These are phyloP conservation scores for Hymenoscyphus repandus DNA, from an alignment of 2,329 filamentous ascomycete genomes.

Conservation along the genomic window DNA sequence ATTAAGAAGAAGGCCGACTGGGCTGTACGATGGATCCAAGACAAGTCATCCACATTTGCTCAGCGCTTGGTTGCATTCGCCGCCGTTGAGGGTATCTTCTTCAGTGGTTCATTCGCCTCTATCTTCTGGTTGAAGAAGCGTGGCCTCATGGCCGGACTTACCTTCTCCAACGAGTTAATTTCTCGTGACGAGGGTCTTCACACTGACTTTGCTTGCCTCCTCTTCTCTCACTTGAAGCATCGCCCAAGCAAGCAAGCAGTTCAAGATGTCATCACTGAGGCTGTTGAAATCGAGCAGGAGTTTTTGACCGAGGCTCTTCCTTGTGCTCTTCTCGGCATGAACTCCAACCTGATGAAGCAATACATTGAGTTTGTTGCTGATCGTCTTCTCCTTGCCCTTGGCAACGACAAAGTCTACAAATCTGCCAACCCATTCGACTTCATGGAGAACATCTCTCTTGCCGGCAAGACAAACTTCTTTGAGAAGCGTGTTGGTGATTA, in stretches of 20 bases:
- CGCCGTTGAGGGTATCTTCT: slow-evolving; percentile 99
- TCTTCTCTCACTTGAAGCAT: slow-evolving; percentile 96
- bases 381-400: slow-evolving; percentile 84
- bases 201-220: slow-evolving; percentile 96
- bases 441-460: slow-evolving; percentile 99
- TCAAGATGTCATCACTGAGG: slow-evolving; percentile 85
- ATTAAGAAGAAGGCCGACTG: slow-evolving; percentile 99
- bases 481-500: slow-evolving; percentile 99
- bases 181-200: slow-evolving; percentile 98
- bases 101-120: slow-evolving; percentile 95
- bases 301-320: slow-evolving; percentile 96
- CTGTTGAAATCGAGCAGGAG: slow-evolving; percentile 92
- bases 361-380: slow-evolving; percentile 99
- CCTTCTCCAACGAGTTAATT: slow-evolving; percentile 99
- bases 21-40: slow-evolving; percentile 91
- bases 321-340: slow-evolving; percentile 93
- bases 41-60: slow-evolving; percentile 90
- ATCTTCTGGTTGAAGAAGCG: slow-evolving; percentile 99
- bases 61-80: slow-evolving; percentile 95
- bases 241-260: slow-evolving; percentile 79
- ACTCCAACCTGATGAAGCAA: slow-evolving; percentile 94
- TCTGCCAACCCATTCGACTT: slow-evolving; percentile 97
- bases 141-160: slow-evolving; percentile 95
- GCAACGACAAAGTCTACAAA: slow-evolving; percentile 92
- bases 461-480: slow-evolving; percentile 99